Evolutionary conservation across 2,329 filamentous ascomycete genomes (phyloP).

Genomic region (Alternaria gansuensis): DNA sequence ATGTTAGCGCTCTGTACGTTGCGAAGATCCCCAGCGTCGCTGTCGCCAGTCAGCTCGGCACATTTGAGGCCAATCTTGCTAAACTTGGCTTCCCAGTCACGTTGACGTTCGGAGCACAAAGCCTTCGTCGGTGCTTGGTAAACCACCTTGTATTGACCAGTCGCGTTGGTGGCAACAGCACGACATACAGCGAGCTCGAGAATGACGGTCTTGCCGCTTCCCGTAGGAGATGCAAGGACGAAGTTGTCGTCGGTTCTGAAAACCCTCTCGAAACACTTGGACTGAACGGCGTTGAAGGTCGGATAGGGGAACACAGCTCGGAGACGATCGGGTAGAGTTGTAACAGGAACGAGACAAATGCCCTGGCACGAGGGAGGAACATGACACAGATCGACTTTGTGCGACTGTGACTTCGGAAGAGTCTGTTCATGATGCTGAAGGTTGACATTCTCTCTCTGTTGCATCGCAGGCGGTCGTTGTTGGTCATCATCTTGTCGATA

Average conservation of each 20-base stretch:
- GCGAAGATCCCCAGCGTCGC: constrained; percentile 70
- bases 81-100: constrained; percentile 82
- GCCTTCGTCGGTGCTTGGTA: constrained; percentile 89
- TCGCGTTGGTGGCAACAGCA: constrained; percentile 65
- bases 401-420: constrained; percentile 1
- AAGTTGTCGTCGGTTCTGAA: constrained; percentile 77
- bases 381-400: constrained; percentile 2
- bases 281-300: constrained; percentile 83
- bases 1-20: constrained; percentile 78
- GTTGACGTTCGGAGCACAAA: constrained; percentile 77
- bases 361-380: constrained; percentile 61
- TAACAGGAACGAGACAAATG: constrained; percentile 66
- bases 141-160: constrained; percentile 76
- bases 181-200: constrained; percentile 84
- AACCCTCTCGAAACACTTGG: constrained; percentile 74
- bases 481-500: neutral
- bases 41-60: constrained; percentile 84
- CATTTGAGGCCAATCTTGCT: constrained; percentile 71
- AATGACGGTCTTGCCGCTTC: constrained; percentile 84
- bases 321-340: constrained; percentile 73
- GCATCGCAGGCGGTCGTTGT: neutral
- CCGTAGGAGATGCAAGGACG: constrained; percentile 81
- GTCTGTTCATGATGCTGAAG: neutral
- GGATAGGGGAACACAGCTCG: constrained; percentile 75
- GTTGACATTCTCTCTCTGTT: neutral